Percentiles rank a stretch among this genome's conserved stretches.
These are phyloP conservation scores for Tolypocladium endophyticum DNA, from an alignment of 2,329 filamentous ascomycete genomes.

Conservation along the genomic window DNA sequence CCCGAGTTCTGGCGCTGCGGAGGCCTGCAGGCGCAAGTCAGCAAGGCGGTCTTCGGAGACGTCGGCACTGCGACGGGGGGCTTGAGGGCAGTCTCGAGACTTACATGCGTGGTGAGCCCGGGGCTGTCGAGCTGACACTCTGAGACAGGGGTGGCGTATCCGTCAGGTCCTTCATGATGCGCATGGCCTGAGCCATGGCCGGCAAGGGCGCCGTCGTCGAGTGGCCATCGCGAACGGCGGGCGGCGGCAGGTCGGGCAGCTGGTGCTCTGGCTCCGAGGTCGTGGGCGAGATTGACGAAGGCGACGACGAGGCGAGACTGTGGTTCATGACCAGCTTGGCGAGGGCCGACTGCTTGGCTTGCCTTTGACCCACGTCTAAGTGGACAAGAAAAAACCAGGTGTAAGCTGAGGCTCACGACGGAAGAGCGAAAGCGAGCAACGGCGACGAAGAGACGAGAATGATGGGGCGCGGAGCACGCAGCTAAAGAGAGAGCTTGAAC, in stretches of 20 bases:
- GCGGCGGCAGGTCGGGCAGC: constrained; percentile 21
- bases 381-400: constrained; percentile 4
- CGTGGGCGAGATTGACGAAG: constrained; percentile 15
- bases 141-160: constrained; percentile 46
- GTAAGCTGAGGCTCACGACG: constrained; percentile 2
- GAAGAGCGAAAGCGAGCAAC: constrained; percentile 1
- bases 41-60: not conserved
- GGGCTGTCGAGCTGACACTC: constrained; percentile 48
- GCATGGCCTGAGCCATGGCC: constrained; percentile 30
- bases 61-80: not conserved
- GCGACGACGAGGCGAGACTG: constrained; percentile 22
- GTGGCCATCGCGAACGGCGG: constrained; percentile 18
- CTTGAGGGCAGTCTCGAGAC: constrained; percentile 13
- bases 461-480: not conserved
- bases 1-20: constrained; percentile 65
- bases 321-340: constrained; percentile 36
- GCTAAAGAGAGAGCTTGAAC: constrained; percentile 4
- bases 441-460: constrained; percentile 1
- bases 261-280: constrained; percentile 20
- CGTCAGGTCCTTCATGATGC: constrained; percentile 31
- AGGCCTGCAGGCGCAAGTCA: constrained; percentile 33
- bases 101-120: constrained; percentile 48
- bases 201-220: constrained; percentile 13
- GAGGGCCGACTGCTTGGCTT: constrained; percentile 29
- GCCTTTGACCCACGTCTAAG: constrained; percentile 20